Base-by-base conservation (phyloP, 2,329 filamentous ascomycete species). In the Berkeleyomyces rouxiae region DNA sequence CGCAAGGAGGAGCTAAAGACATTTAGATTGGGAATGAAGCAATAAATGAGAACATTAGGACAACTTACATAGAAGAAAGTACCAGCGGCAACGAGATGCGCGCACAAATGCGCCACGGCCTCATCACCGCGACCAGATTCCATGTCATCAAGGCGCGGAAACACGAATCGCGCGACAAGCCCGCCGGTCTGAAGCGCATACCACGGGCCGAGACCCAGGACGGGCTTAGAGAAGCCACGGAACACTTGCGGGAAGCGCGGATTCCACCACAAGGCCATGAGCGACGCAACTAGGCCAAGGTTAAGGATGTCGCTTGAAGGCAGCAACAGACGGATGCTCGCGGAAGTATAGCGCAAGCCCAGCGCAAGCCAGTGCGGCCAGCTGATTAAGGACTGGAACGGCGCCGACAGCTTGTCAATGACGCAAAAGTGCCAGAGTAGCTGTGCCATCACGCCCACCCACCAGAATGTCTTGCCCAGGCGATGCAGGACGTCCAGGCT, bases 221-320 rank as follows among this genome's bases (percentile, higher is more conserved):
- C 75, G 63, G 81, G 83, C 65, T 74, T 78, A 37, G 77, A 80
- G 69, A 79, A 86, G 62, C 82, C 84, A n/a, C 79, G 76, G 42
- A 77, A 75, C 3, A 79, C 80, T 67, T 84, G 77, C 42, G 81
- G 77, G 66, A 87, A 81, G 64, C 79, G 79, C 0, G 84, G 84
- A 66, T 88, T 88, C 86, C 86, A 88, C 79, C 82, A 86, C 10
- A 79, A 72, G 2, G 82, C 79, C 16, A 78, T 67, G 2, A 82
- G 66, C 43, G 78, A 79, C 10, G 78, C 72, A 61, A 72, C 67
- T 23, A 85, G 71, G 23, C 79, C 75, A 68, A 76, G 76, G 61
- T 74, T 74, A 40, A 79, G 74, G 53, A 81, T 67, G 5, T 69
- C 67, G 3, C 75, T 73, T 1, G 73, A 67, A 0, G 67, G 68